Base-by-base conservation (phyloP, 192 early-diverging fungal genomes). In the Coemansia sp. region DNA sequence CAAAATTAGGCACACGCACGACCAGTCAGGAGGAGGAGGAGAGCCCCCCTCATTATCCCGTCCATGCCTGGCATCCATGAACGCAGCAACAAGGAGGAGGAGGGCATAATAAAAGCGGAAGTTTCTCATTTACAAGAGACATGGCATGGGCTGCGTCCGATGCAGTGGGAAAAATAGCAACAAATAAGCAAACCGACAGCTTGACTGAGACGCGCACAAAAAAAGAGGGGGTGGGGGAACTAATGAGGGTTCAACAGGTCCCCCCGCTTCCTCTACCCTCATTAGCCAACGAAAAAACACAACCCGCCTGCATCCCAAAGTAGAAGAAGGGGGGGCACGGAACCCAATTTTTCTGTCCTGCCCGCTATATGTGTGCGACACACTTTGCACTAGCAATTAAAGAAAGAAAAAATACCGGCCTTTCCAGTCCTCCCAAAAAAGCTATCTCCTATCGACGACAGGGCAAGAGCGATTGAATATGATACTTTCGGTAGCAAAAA, bases 41-140 rank as follows among this genome's bases (percentile, higher is more conserved):
- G n/a, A n/a, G n/a, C n/a, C n/a, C n/a, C n/a, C n/a, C n/a, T n/a
- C n/a, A n/a, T n/a, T n/a, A n/a, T n/a, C n/a, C n/a, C n/a, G n/a
- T n/a, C n/a, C n/a, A n/a, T n/a, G n/a, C n/a, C n/a, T n/a, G n/a
- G n/a, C n/a, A n/a, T n/a, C n/a, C n/a, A n/a, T n/a, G n/a, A n/a
- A n/a, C n/a, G n/a, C n/a, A n/a, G n/a, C n/a, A n/a, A n/a, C n/a
- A n/a, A n/a, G n/a, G n/a, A n/a, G n/a, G n/a, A n/a, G n/a, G n/a
- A n/a, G n/a, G n/a, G n/a, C n/a, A n/a, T n/a, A 17, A 48, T 25
- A 48, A 48, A 25, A 48, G 45, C 45, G 45, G 45, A 48, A 48
- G 45, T 48, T 48, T 27, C 45, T 25, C 45, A 48, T 15, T 48
- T 48, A 13, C 20, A 13, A 48, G 23, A 25, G 45, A 48, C 45